Conservation (phyloP, 2,329 filamentous ascomycete species). For the Endoconidiophora laricicola region DNA sequence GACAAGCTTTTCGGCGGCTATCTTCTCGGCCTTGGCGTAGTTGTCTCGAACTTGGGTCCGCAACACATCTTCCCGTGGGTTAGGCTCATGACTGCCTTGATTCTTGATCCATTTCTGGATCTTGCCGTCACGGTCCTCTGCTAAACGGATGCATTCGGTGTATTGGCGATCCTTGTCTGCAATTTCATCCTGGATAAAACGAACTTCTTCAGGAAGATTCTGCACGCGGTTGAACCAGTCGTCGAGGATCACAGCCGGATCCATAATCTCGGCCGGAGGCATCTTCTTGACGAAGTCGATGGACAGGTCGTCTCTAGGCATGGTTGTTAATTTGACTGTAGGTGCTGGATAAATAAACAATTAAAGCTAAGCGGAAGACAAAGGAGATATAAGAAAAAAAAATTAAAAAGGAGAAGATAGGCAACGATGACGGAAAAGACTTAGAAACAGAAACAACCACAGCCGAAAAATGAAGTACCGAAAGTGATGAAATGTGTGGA, state of each 20-base stretch:
- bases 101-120: conserved; percentile 70
- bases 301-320: conserved; percentile 57
- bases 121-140: conserved; percentile 54
- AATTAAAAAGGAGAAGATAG: conserved; percentile 14
- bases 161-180: conserved; percentile 62
- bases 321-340: conserved; percentile 36
- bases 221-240: conserved; percentile 61
- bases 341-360: conserved; percentile 3
- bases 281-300: conserved; percentile 55
- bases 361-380: neutral
- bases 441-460: neutral
- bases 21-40: conserved; percentile 49
- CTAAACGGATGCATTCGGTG: conserved; percentile 48
- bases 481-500: neutral
- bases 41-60: conserved; percentile 49
- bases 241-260: conserved; percentile 55
- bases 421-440: neutral
- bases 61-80: conserved; percentile 58
- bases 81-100: conserved; percentile 55
- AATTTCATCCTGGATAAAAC: conserved; percentile 71
- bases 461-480: neutral
- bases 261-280: conserved; percentile 43
- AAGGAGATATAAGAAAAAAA: conserved; percentile 4
- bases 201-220: conserved; percentile 68
- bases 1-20: conserved; percentile 60